Base-by-base conservation (phyloP, 177 flowering plant species). In the Vitis hybrid region DNA sequence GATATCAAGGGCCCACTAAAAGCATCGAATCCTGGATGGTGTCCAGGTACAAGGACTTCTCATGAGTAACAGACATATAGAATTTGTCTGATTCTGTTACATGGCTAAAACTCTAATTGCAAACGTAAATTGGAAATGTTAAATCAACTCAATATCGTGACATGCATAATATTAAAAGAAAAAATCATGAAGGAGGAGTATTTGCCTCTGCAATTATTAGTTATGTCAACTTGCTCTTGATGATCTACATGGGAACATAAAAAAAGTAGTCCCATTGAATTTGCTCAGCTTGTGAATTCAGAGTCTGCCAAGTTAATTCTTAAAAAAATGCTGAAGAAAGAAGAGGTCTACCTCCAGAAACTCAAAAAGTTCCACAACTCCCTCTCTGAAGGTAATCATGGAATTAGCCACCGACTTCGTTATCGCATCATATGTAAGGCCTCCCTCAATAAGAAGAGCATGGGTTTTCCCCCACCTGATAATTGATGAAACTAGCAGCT, bases 381-480 rank as follows among this genome's bases (percentile, higher is more conserved):
- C 98, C 57, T 94, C 99, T 72, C 99, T 82, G 68, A 94, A 94
- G 74, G 87, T 90, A 79, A 91, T 89, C 11, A 66, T 71, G 12
- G 97, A 80, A 75, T 80, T 77, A 33, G 87, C 85, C 66, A 94
- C 98, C 31, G 97, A 94, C 22, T 73, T 80, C 75, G 74, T 83
- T 72, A 94, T 93, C n/a, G 83, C 86, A 84, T 83, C 88, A 79
- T 74, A 89, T 29, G 90, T 85, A 59, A 93, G 91, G 20, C 98
- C 98, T 70, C 98, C 98, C 73, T 92, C 97, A 66, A 94, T 75
- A 48, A 94, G 94, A 80, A 94, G 93, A 61, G 65, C 76, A 81
- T 94, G 98, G 4, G 95, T 83, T 74, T 87, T 94, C 63, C 78
- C 95, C 98, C 98, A 94, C 98, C 98, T 91, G 79, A 71, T 39